A percentile compares a stretch with the other conserved stretches of the same genome.
These are phyloP conservation scores for Marasmius sp. DNA, from an alignment of 1,284 basidiomycete species.

Conservation along the genomic window DNA sequence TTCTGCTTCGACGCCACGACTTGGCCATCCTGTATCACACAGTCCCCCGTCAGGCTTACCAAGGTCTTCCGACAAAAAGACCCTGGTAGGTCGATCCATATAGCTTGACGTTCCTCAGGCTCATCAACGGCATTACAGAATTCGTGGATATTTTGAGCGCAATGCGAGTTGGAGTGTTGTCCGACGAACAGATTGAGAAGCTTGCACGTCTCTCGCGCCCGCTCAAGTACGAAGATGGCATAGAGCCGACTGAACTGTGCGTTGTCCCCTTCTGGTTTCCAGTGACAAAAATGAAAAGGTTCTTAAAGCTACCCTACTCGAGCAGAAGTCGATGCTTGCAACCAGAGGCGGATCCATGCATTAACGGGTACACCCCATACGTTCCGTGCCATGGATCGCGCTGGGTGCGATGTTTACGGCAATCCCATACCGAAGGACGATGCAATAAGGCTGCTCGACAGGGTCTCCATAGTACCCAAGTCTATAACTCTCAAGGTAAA, in stretches of 20 bases:
- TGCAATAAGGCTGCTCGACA: slow-evolving; percentile 31
- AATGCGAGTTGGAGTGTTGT: slow-evolving; percentile 83
- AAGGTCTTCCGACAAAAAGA: slow-evolving; percentile 69
- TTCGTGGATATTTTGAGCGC: slow-evolving; percentile 91
- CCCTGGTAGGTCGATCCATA: slow-evolving; percentile 40
- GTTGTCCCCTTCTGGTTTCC: slow-evolving; percentile 19
- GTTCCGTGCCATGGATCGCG: slow-evolving; percentile 31
- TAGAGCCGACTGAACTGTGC: slow-evolving; percentile 81
- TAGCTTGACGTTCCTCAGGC: too few relatives aligned
- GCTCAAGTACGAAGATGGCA: slow-evolving; percentile 65
- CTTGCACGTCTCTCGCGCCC: slow-evolving; percentile 65
- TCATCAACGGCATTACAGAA: slow-evolving; percentile 37
- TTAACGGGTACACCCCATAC: slow-evolving; percentile 37
- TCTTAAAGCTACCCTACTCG: slow-evolving; percentile 71
- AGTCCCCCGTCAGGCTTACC: slow-evolving; percentile 54
- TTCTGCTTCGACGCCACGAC: slow-evolving; percentile 86
- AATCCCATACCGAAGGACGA: slow-evolving; percentile 18
- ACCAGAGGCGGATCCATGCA: slow-evolving; percentile 59
- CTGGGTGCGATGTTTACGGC: slow-evolving; percentile 34
- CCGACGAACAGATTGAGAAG: slow-evolving; percentile 50
- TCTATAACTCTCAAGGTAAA: slow-evolving; percentile 34
- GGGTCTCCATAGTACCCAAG: slow-evolving; percentile 35
- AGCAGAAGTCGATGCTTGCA: slow-evolving; percentile 81
- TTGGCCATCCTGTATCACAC: slow-evolving; percentile 64
- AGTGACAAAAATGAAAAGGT: background rate